phyloP scores from a whole-genome alignment of 495 filamentous ascomycete genomes.

The Daldinia childiae region DNA sequence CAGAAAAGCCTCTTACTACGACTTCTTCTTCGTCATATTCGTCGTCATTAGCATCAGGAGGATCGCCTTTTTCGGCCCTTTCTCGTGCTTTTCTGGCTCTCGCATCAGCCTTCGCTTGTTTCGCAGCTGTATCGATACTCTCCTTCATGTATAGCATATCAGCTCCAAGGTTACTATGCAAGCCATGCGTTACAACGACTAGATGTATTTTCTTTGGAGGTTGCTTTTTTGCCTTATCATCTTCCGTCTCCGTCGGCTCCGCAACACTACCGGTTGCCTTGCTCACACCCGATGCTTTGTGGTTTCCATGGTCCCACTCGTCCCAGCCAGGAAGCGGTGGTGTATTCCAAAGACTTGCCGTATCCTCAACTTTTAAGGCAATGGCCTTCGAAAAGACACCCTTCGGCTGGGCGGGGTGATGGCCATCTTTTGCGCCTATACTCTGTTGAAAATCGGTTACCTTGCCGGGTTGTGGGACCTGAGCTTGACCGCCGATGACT shows the following conservation, averaged over 20 bases:
- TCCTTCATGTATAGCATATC: conserved; percentile 99
- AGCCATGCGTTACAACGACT: conserved; percentile 90
- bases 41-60: conserved; percentile 48
- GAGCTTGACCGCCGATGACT: conserved; percentile 53
- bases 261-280: conserved; percentile 31
- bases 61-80: conserved; percentile 32
- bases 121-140: conserved; percentile 86
- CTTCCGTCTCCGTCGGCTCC: conserved; percentile 22
- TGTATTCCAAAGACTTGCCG: conserved; percentile 86
- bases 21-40: conserved; percentile 80
- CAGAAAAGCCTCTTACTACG: conserved; percentile 91
- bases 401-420: conserved; percentile 64
- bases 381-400: conserved; percentile 85
- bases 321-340: conserved; percentile 78
- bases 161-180: conserved; percentile 95
- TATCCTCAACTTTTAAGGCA: conserved; percentile 83
- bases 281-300: conserved; percentile 32
- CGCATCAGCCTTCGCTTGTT: conserved; percentile 69
- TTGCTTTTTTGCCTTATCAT: conserved; percentile 36
- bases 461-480: conserved; percentile 67
- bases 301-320: conserved; percentile 45
- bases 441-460: conserved; percentile 74
- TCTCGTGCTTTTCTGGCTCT: conserved; percentile 64
- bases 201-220: conserved; percentile 79
- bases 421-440: conserved; percentile 56